phyloP scores from a whole-genome alignment of 768 basidiomycete species.

The Agaricus bisporus region DNA sequence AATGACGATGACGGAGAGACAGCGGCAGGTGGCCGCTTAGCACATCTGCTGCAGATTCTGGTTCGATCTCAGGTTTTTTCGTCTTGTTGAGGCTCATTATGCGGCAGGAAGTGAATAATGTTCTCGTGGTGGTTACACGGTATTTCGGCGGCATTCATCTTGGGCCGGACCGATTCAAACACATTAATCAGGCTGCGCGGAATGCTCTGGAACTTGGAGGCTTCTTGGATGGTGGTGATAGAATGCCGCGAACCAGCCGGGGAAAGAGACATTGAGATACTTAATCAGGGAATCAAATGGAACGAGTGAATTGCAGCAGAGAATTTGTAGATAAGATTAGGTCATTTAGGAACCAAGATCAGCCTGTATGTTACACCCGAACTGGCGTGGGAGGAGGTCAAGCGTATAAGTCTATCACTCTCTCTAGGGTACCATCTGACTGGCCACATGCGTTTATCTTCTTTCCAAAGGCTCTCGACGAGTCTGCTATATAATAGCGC shows the following conservation, averaged over 20 bases:
- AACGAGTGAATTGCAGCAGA: no score
- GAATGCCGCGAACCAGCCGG: slow-evolving; percentile 24
- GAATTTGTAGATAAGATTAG: no score
- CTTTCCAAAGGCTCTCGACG: slow-evolving; percentile 7
- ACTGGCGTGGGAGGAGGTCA: neutral
- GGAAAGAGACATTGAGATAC: slow-evolving; percentile 18
- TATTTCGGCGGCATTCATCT: slow-evolving; percentile 92
- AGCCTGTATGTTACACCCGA: neutral
- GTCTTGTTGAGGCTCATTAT: slow-evolving; percentile 1
- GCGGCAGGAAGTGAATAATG: slow-evolving; percentile 68
- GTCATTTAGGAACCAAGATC: neutral
- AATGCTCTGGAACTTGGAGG: slow-evolving; percentile 87
- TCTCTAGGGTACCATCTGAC: slow-evolving; percentile 2
- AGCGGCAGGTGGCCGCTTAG: slow-evolving; percentile 85
- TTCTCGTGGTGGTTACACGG: slow-evolving; percentile 87
- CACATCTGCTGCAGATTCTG: slow-evolving; percentile 85
- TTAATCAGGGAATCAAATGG: neutral
- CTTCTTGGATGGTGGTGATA: slow-evolving; percentile 57
- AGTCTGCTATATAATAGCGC: slow-evolving; percentile 4
- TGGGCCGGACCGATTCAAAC: slow-evolving; percentile 84
- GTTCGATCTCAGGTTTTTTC: slow-evolving; percentile 31
- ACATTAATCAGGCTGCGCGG: slow-evolving; percentile 93
- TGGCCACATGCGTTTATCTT: slow-evolving; percentile 5
- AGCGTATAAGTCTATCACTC: neutral
- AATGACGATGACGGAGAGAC: slow-evolving; percentile 95